phyloP scores from a whole-genome alignment of 345 rosid genomes.

The Populus deltoides region DNA sequence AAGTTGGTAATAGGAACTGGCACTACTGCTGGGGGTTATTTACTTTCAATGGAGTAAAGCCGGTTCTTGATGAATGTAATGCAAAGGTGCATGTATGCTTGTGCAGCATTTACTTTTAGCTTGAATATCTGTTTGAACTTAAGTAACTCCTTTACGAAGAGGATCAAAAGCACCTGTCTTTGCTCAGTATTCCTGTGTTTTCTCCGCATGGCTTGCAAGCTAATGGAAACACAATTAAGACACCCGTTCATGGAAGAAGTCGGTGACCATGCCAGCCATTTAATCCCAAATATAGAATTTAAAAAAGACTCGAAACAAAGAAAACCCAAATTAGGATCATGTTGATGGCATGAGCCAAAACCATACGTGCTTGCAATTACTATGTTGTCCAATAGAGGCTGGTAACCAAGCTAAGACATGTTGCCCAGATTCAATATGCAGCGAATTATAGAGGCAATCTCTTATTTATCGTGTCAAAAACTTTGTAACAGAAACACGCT shows the following conservation, averaged over 20 bases:
- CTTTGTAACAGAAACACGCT: background rate
- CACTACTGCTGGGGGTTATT: background rate
- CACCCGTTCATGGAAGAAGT: background rate
- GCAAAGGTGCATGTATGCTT: background rate
- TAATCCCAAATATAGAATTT: background rate
- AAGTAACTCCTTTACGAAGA: no score
- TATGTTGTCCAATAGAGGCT: background rate
- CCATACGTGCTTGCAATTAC: background rate
- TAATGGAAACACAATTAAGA: background rate
- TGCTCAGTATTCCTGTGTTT: background rate
- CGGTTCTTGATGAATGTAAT: background rate
- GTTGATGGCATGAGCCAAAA: background rate
- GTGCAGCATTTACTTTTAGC: background rate
- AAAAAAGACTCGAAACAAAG: background rate
- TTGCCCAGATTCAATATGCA: background rate
- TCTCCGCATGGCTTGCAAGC: background rate
- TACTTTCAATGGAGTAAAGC: background rate
- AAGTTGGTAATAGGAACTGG: conserved; percentile 2
- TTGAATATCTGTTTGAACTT: no score
- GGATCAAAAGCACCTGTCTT: background rate
- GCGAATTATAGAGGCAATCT: background rate
- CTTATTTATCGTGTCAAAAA: background rate
- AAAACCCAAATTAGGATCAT: background rate
- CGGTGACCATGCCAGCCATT: background rate
- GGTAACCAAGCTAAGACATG: background rate